Conservation (phyloP, 129 eudicot genomes). For the Artemisia argyi region DNA sequence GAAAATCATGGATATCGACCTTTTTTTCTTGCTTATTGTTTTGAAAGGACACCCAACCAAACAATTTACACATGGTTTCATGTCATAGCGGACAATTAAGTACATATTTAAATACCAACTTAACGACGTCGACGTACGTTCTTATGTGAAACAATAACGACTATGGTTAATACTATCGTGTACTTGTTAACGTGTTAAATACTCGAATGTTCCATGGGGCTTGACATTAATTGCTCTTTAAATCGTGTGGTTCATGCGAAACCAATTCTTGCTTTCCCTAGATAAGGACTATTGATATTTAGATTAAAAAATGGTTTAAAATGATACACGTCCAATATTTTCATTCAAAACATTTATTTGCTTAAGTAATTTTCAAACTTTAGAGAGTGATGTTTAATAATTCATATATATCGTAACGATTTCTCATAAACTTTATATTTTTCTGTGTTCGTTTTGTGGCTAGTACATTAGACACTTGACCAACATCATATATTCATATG, state of each 20-base stretch:
- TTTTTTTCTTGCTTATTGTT: neutral
- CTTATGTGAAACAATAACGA: no score
- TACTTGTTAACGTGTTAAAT: neutral
- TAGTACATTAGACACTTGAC: conserved; percentile 22
- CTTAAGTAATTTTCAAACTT: neutral
- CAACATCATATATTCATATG: neutral
- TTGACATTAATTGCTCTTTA: conserved; percentile 17
- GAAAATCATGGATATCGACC: neutral
- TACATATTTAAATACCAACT: no score
- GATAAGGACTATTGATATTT: neutral
- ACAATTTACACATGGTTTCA: no score
- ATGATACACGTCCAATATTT: conserved; percentile 5
- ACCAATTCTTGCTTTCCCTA: conserved; percentile 6
- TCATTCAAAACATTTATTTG: neutral
- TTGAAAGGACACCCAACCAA: neutral
- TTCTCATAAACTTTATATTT: neutral
- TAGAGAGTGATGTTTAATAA: neutral
- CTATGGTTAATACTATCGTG: no score
- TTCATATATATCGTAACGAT: neutral
- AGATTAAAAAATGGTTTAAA: conserved; percentile 15
- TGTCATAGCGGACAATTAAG: neutral
- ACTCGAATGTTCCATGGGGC: neutral
- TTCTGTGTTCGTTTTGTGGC: neutral
- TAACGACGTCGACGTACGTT: no score
- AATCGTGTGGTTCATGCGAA: conserved; percentile 16